Base-by-base conservation (phyloP, 2,329 filamentous ascomycete species). In the Monilinia fructicola region DNA sequence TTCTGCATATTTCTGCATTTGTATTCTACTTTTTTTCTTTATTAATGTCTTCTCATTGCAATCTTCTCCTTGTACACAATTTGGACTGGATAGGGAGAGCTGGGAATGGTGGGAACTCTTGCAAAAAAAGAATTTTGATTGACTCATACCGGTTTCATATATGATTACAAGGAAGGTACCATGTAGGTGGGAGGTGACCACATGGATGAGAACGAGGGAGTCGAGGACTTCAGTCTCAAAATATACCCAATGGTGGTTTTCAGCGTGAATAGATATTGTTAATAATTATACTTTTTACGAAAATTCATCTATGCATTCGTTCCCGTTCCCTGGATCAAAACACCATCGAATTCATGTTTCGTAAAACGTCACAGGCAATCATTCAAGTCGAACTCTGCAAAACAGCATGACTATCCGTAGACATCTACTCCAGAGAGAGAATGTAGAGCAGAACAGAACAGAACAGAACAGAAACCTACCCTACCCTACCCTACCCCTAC, bases 221-320 rank as follows among this genome's bases (percentile, higher is more conserved):
- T 21, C 2, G n/a, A 60, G 31, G 31, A 54, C 21, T 23, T n/a
- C 1, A 35, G 31, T 4, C 2, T 16, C 21, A 26, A 23, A 4
- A 48, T 9, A 42, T 50, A 50, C 44, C 31, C 23, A 12, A 23
- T 55, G 31, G 9, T 11, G 31, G 14, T 50, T 23, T 21, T 48
- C 38, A 23, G 9, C n/a, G 35, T 6, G 14, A 18, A 40, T 28
- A n/a, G 11, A 54, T 54, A 54, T 63, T 63, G 60, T 63, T 63
- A 63, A 59, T 48, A 35, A 63, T 40, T 40, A 63, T 28, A 28
- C 46, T 11, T 42, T 61, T 23, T 31, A 44, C 14, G 40, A 23
- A 7, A 3, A 12, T 54, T 31, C 23, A 28, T 54, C 7, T 12
- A 4, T 40, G n/a, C 23, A 28, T 54, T 28, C 1, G 18, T 50